These are phyloP conservation scores for Starmerella gropengiesseri DNA, from an alignment of 805 yeast species.

Conservation along the genomic window DNA sequence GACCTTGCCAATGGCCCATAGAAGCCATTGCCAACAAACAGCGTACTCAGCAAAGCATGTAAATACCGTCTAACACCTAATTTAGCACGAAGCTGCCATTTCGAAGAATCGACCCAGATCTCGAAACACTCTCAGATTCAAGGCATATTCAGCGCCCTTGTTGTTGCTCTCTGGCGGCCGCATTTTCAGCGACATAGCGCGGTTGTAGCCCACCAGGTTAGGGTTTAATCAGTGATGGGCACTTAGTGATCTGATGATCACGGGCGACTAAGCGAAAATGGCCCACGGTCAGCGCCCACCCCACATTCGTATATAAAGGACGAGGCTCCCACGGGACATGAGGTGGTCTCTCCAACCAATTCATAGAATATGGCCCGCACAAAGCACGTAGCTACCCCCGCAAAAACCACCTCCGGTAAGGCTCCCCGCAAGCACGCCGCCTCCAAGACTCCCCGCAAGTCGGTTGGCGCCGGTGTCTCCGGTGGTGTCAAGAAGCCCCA, in stretches of 20 bases:
- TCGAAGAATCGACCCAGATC: neutral
- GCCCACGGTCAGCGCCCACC: neutral
- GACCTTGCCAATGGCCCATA: no score
- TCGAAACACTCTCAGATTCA: neutral
- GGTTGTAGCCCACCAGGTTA: neutral
- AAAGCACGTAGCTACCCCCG: constrained; percentile 61
- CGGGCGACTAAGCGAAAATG: neutral
- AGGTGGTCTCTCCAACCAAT: neutral
- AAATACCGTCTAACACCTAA: no score
- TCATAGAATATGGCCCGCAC: constrained; percentile 25
- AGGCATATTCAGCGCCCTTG: neutral
- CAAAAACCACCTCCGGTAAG: constrained; percentile 87
- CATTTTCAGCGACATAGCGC: neutral
- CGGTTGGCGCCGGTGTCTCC: constrained; percentile 60
- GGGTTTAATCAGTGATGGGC: constrained; percentile 7
- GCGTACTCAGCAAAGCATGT: no score
- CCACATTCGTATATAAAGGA: constrained; percentile 10
- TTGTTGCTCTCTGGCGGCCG: neutral
- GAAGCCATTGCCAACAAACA: no score
- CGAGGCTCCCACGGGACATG: neutral
- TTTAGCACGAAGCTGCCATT: neutral
- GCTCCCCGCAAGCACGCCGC: constrained; percentile 89
- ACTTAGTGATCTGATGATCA: constrained; percentile 8
- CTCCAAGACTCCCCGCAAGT: constrained; percentile 82
- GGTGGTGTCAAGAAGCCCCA: constrained; percentile 90